Evolutionary conservation across 2,329 filamentous ascomycete species (phyloP), one percentile per base, ranked within the genome.

Genomic region (Alternaria incomplexa): DNA sequence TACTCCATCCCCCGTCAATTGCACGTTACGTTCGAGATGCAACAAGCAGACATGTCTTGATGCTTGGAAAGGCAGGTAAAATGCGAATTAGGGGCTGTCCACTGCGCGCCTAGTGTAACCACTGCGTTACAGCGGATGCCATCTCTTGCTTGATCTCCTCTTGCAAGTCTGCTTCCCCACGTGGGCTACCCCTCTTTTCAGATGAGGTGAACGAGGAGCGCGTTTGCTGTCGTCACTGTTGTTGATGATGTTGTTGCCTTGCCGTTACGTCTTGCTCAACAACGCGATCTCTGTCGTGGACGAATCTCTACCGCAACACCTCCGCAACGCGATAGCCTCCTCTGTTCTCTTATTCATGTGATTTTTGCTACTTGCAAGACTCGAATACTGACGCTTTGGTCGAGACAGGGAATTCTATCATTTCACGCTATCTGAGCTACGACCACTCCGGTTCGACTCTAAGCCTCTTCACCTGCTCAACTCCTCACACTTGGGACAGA

Each of bases 191-290:
- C 50, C 22, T 43, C 40, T 15, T 52, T n/a, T n/a, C 28, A 48
- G 4, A 46, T 25, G 62, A 59, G 23, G 68, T 69, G 64, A 66
- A 59, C 51, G 60, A 28, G 43, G 17, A 28, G 56, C 47, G 51
- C 54, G 66, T 72, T 72, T 72, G 66, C 62, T 73, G 61, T 70
- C 57, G 43, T 47, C 52, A 43, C 36, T 68, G 53, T 67, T 63
- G 45, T 52, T 58, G 47, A 11, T 40, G 36, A 23, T 46, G 36
- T 40, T 36, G 68, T 66, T 67, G 70, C 66, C 64, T 53, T 17
- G n/a, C n/a, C 32, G 28, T 7, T 17, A 36, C 55, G 17, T 46
- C 28, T 57, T 40, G 58, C 48, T 26, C 45, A 46, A 58, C 58
- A 55, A 40, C 23, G 44, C 46, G 30, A 57, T 51, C 58, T 43